Evolutionary conservation across 768 basidiomycete genomes (phyloP), one percentile per base, ranked within the genome.

Genomic region (Obba rivulosa): DNA sequence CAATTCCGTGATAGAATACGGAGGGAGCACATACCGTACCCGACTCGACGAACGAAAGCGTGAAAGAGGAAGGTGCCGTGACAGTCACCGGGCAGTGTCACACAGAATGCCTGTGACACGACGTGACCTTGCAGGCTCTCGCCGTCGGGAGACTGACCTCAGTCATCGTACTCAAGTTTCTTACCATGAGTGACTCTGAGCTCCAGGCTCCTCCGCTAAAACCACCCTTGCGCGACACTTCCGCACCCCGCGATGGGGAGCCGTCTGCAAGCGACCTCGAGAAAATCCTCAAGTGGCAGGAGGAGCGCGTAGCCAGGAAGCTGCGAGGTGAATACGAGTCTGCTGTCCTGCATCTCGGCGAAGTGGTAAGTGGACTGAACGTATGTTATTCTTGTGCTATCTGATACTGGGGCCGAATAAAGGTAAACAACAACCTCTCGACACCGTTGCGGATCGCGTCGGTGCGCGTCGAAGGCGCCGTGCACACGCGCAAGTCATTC

Each of bases 401-500:
- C 3, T 17, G 11, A n/a, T n/a, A n/a, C n/a, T n/a, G n/a, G n/a
- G n/a, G n/a, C n/a, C n/a, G n/a, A 20, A 42, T 40, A 10, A 48
- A 92, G 90, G 76, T 92, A 22, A 76, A 80, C 52, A 70, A 67
- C 17, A 92, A 86, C 57, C 67, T 88, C 41, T 70, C 81, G 14
- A 74, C 83, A 0, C 83, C 83, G 0, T 66, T 89, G 42, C 73
- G 76, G 34, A 74, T 99, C 42, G 78, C 83, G 13, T 74, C 87
- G 1, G 83, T 99, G 16, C 86, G 86, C 51, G 77, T 98, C 13
- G 80, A 87, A 55, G 92, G 92, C 47, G 83, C 90, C 1, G 64
- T 67, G 3, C 66, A 75, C 23, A 96, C 94, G 0, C 79, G 93
- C 14, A 69, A 78, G 24, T 79, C 87, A 0, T 97, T 97, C 70